These are phyloP conservation scores for Amanita jacksonii DNA, from an alignment of 768 basidiomycete genomes.

Conservation along the genomic window DNA sequence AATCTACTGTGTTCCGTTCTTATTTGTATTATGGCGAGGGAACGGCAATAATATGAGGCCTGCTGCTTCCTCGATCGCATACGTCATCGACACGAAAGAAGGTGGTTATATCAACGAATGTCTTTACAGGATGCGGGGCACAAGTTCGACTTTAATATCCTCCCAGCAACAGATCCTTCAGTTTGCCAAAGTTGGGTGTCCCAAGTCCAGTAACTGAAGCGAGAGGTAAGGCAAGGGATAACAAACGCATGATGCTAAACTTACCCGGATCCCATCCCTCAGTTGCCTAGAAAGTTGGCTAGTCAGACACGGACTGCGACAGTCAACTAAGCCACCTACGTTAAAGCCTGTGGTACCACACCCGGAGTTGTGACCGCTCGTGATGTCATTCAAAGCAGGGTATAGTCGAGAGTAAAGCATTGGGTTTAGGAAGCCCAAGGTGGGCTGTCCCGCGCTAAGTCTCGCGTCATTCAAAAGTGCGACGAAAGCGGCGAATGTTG, in stretches of 20 bases:
- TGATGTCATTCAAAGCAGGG: slow-evolving; percentile 47
- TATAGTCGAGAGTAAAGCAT: slow-evolving; percentile 38
- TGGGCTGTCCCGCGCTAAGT: slow-evolving; percentile 25
- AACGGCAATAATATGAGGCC: no score
- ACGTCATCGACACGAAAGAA: no score
- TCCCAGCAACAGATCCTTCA: slow-evolving; percentile 23
- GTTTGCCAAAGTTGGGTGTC: slow-evolving; percentile 40
- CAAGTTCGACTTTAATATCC: no score
- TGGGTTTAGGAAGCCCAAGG: slow-evolving; percentile 65
- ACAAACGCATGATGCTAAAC: slow-evolving; percentile 12
- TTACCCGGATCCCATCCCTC: slow-evolving; percentile 52
- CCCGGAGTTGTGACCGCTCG: slow-evolving; percentile 42
- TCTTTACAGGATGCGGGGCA: no score
- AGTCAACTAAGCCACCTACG: slow-evolving; percentile 24
- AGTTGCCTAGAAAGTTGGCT: slow-evolving; percentile 26
- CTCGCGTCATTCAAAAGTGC: slow-evolving; percentile 60
- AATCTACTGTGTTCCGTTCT: no score
- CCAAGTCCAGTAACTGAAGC: slow-evolving; percentile 43
- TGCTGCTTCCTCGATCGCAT: no score
- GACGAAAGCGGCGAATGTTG: slow-evolving; percentile 55
- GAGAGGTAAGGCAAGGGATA: not conserved
- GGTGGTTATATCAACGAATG: no score
- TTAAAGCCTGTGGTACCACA: slow-evolving; percentile 64
- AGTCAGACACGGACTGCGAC: not conserved
- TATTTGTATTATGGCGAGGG: no score